Percentiles rank a stretch among this genome's conserved stretches.
Conservation (phyloP, 73 alveolate genomes). For the Uronychia binucleata region DNA sequence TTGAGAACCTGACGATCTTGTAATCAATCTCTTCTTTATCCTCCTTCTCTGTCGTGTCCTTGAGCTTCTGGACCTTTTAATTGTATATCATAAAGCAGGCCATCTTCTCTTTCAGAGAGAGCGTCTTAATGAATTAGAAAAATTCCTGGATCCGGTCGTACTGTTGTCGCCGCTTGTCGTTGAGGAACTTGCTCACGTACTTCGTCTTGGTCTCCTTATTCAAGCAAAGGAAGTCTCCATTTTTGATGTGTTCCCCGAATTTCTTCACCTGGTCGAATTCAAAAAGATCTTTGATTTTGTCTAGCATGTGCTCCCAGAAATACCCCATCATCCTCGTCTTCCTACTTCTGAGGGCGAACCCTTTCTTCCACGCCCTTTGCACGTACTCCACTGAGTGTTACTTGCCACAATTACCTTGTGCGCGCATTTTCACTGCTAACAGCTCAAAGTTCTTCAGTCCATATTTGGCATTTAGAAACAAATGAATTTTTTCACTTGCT, state of each 20-base stretch:
- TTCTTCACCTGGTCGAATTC: not conserved
- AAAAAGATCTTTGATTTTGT: not conserved
- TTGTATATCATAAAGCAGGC: not conserved
- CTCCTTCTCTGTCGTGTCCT: not conserved
- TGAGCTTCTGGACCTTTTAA: not conserved
- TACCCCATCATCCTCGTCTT: not conserved
- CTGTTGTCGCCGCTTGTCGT: not conserved
- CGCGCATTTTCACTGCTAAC: not conserved
- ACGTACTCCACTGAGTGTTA: not conserved
- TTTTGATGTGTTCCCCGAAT: not conserved
- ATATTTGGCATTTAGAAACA: not conserved
- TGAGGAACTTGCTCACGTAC: not conserved
- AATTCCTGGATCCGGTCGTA: not conserved
- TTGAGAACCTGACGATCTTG: not conserved
- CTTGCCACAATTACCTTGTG: not conserved
- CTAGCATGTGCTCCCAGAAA: not conserved
- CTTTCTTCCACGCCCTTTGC: not conserved
- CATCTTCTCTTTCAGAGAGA: not conserved
- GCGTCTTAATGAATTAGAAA: not conserved
- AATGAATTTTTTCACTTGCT: not conserved
- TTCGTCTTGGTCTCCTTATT: not conserved
- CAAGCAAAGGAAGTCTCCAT: not conserved
- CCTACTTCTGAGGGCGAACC: not conserved
- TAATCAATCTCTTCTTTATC: not conserved
- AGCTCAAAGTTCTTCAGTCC: not conserved